Evolutionary conservation across 2,329 filamentous ascomycete species (phyloP).

Genomic region (Massarina eburnea): DNA sequence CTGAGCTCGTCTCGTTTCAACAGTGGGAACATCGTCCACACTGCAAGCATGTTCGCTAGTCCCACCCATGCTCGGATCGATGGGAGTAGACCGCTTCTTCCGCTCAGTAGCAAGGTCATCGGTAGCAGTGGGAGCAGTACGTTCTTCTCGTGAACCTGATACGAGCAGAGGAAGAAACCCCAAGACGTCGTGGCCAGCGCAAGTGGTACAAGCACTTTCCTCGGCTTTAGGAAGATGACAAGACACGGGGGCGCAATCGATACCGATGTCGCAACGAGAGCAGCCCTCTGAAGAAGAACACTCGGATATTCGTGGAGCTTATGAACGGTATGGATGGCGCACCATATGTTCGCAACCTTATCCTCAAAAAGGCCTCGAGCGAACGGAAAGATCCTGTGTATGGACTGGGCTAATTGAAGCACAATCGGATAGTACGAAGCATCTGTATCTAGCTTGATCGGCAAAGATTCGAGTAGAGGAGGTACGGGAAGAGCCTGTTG

Average conservation of each 20-base stretch:
- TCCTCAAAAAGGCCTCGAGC: conserved; percentile 95
- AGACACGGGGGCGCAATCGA: conserved; percentile 79
- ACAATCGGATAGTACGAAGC: conserved; percentile 73
- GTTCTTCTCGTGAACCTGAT: conserved; percentile 98
- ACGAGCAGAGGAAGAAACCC: conserved; percentile 97
- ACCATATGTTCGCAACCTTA: conserved; percentile 99
- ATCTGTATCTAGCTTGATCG: conserved; percentile 59
- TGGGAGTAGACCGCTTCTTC: conserved; percentile 74
- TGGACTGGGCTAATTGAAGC: conserved; percentile 77
- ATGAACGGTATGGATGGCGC: conserved; percentile 82
- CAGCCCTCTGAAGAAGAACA: conserved; percentile 71
- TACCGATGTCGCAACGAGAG: conserved; percentile 71
- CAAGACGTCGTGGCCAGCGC: conserved; percentile 84
- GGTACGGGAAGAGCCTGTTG: conserved; percentile 60
- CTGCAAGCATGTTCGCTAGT: conserved; percentile 87
- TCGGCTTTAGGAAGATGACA: conserved; percentile 76
- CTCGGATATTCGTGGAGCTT: conserved; percentile 79
- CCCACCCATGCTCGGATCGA: conserved; percentile 86
- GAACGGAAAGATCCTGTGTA: conserved; percentile 95
- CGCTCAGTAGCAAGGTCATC: conserved; percentile 84
- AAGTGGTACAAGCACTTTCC: conserved; percentile 74
- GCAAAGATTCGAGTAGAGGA: conserved; percentile 65
- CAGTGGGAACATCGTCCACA: conserved; percentile 93
- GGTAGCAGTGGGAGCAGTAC: conserved; percentile 88
- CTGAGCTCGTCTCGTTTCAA: conserved; percentile 80